A percentile compares a stretch with the other conserved stretches of the same genome.
Conservation (phyloP, 495 filamentous ascomycete species). For the Penicillium psychrofluorescens region DNA sequence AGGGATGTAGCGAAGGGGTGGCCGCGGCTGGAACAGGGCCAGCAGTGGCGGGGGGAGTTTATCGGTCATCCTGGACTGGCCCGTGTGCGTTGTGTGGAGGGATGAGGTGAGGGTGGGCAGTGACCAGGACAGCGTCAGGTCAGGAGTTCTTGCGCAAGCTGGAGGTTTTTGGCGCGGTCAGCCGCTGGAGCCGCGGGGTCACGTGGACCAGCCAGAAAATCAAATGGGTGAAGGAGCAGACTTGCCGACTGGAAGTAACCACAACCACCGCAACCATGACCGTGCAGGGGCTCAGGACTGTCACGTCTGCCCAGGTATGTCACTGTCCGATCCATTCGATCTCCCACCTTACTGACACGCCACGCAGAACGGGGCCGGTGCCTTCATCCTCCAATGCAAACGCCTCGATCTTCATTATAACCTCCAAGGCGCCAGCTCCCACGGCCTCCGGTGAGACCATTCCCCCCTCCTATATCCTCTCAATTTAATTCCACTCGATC, state of each 20-base stretch:
- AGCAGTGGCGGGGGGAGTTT: constrained; percentile 88
- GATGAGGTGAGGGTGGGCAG: no score
- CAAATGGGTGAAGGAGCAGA: constrained; percentile 4
- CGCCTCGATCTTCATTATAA: constrained; percentile 94
- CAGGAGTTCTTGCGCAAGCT: constrained; percentile 17
- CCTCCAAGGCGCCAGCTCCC: constrained; percentile 85
- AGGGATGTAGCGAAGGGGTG: constrained; percentile 82
- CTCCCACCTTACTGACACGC: background rate
- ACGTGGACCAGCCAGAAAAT: constrained; percentile 18
- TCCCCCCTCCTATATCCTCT: background rate
- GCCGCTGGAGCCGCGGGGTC: constrained; percentile 9
- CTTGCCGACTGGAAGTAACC: constrained; percentile 1
- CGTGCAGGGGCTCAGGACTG: constrained; percentile 49
- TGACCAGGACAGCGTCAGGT: background rate
- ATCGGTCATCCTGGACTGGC: constrained; percentile 67
- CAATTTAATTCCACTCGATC: background rate
- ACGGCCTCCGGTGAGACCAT: constrained; percentile 77
- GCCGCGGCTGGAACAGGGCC: constrained; percentile 88
- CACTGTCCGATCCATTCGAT: background rate
- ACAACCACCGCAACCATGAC: constrained; percentile 51
- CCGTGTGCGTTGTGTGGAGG: no score
- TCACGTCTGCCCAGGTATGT: constrained; percentile 33
- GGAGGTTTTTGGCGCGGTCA: constrained; percentile 5
- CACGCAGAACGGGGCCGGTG: constrained; percentile 83
- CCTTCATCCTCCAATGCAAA: constrained; percentile 96